Evolutionary conservation across 2,329 filamentous ascomycete species (phyloP), one percentile per base, ranked within the genome.

Genomic region (Pseudocercospora crystallina): DNA sequence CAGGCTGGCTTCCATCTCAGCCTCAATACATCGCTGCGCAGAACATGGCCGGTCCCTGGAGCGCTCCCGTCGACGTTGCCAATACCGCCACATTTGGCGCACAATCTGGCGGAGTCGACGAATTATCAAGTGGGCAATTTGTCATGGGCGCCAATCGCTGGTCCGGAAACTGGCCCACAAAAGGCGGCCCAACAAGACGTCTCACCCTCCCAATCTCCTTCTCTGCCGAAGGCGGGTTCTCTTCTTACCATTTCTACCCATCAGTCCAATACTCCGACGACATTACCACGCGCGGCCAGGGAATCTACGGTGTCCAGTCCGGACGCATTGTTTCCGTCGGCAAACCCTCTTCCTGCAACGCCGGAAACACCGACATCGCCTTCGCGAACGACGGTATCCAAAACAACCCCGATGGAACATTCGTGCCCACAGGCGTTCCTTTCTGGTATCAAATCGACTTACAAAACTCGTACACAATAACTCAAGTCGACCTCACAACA

Each of bases 361-460:
- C 38, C 7, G 55, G 54, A 17, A 37, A 49, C 8, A 32, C 32
- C 9, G 34, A 43, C 35, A 52, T 58, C n/a, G 13, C 20, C 8
- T 42, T 53, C 4, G 53, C 53, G 15, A 58, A 58, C 34, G 56
- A 58, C 33, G 56, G 56, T 9, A 49, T 48, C 15, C 49, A 56
- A 33, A 46, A 53, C 13, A 39, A 46, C 13, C 47, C 50, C 1
- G 35, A 31, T n/a, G 43, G 38, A 8, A 44, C 51, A 1, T 60
- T 57, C 35, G 47, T 53, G 7, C 58, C 58, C 8, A 42, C 33
- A 9, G 43, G 38, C 5, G 58, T 61, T 26, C 58, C 58, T 2
- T 61, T 61, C 39, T 57, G 47, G 56, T 56, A 54, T 31, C 47
- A 59, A 35, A 54, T 61, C 44, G 56, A 61, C 37, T 40, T 61